Percentiles rank a stretch among this genome's conserved stretches.
Evolutionary conservation across 1,139 yeast species (phyloP).

Genomic region (Keqinozyma sinolaborantium): DNA sequence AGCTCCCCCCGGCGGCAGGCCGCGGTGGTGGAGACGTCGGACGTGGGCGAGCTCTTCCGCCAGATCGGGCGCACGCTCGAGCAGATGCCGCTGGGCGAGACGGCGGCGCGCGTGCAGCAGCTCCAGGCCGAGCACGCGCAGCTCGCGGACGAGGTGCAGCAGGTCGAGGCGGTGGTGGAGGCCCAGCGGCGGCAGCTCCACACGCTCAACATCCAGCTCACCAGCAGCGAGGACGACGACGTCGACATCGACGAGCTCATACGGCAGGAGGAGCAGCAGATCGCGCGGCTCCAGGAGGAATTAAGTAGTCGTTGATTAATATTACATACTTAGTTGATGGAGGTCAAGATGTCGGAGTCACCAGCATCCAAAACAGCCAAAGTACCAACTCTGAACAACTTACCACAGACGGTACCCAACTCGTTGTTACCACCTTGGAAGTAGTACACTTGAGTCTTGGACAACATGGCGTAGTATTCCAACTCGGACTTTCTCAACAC

Average conservation of each 20-base stretch:
- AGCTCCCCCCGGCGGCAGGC: slow-evolving; percentile 9
- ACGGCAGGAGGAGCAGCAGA: slow-evolving; percentile 30
- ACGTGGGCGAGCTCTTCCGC: slow-evolving; percentile 8
- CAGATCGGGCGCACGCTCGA: slow-evolving; percentile 8
- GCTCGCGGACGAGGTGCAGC: slow-evolving; percentile 22
- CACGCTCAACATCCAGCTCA: slow-evolving; percentile 19
- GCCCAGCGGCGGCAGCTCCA: slow-evolving; percentile 26
- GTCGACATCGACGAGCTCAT: slow-evolving; percentile 31
- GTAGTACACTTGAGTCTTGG: slow-evolving; percentile 97
- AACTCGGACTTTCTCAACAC: slow-evolving; percentile 99
- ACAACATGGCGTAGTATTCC: slow-evolving; percentile 99
- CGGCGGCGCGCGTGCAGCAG: slow-evolving; percentile 16
- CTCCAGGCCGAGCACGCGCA: slow-evolving; percentile 19
- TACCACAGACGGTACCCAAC: slow-evolving; percentile 99
- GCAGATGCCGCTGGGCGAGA: slow-evolving; percentile 23
- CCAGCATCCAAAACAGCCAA: slow-evolving; percentile 96
- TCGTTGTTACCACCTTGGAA: slow-evolving; percentile 99
- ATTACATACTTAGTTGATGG: slow-evolving; percentile 18
- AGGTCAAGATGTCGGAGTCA: slow-evolving; percentile 96
- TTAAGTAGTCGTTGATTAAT: slow-evolving; percentile 16
- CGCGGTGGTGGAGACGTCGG: slow-evolving; percentile 1
- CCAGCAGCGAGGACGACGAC: slow-evolving; percentile 8
- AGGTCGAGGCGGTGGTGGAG: slow-evolving; percentile 23
- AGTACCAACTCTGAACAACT: slow-evolving; percentile 99
- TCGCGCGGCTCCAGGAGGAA: slow-evolving; percentile 26